phyloP scores from a whole-genome alignment of 495 filamentous ascomycete genomes.

The Penicillium atrosanguineum region DNA sequence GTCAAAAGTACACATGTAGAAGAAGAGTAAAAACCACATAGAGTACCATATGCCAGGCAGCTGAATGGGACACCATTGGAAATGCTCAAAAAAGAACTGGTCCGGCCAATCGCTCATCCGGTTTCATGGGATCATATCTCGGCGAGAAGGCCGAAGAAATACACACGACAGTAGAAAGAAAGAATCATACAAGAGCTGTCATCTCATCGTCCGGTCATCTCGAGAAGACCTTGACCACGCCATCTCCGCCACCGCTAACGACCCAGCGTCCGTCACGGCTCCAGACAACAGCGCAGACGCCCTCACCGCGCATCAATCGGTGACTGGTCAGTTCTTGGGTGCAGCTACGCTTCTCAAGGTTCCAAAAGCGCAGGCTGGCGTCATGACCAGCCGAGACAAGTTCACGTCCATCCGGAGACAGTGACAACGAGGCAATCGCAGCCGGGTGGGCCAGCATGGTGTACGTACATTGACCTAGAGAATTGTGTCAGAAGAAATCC shows the following conservation, averaged over 20 bases:
- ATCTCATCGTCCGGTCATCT: conserved; percentile 40
- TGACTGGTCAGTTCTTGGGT: conserved; percentile 92
- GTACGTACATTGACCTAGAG: conserved; percentile 94
- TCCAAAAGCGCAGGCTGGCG: conserved; percentile 93
- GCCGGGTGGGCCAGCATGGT: conserved; percentile 96
- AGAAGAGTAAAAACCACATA: conserved; percentile 29
- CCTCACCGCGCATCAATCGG: conserved; percentile 88
- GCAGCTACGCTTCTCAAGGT: conserved; percentile 89
- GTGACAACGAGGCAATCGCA: conserved; percentile 82
- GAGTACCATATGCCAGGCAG: conserved; percentile 39
- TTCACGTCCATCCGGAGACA: conserved; percentile 90
- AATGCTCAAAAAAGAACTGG: conserved; percentile 41
- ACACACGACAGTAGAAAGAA: conserved; percentile 22
- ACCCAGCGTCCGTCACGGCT: conserved; percentile 92
- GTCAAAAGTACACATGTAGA: conserved; percentile 30
- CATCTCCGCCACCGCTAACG: conserved; percentile 93
- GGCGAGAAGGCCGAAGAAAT: conserved; percentile 22
- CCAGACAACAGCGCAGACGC: conserved; percentile 91
- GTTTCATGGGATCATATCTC: conserved; percentile 40
- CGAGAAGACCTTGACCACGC: conserved; percentile 93
- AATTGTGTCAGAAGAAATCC: conserved; percentile 30
- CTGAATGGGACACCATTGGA: conserved; percentile 38
- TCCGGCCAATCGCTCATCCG: conserved; percentile 42
- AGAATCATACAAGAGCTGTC: conserved; percentile 37
- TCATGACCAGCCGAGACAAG: conserved; percentile 96